phyloP scores from a whole-genome alignment of 495 filamentous ascomycete genomes.

The Hypoxylon fragiforme region DNA sequence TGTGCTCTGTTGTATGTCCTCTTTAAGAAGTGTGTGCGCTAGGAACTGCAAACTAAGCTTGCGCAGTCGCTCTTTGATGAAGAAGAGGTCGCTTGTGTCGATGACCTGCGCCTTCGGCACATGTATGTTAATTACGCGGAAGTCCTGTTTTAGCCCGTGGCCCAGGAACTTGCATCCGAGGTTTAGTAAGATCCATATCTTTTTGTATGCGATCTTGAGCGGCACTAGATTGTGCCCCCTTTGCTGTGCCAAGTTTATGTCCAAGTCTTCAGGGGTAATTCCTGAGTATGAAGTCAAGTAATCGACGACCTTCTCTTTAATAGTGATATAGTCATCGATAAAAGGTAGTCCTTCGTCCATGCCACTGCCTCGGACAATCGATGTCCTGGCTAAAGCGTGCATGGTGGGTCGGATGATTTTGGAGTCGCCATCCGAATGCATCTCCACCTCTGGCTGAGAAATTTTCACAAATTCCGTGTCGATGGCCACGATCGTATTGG shows the following conservation, averaged over 20 bases:
- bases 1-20: slow-evolving; percentile 85
- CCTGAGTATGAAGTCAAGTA: slow-evolving; percentile 93
- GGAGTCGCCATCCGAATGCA: slow-evolving; percentile 85
- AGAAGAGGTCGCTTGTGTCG: slow-evolving; percentile 89
- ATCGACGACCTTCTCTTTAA: slow-evolving; percentile 89
- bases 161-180: slow-evolving; percentile 92
- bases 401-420: slow-evolving; percentile 84
- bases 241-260: slow-evolving; percentile 63
- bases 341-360: slow-evolving; percentile 78
- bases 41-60: slow-evolving; percentile 87
- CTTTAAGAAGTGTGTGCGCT: slow-evolving; percentile 82
- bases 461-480: slow-evolving; percentile 95
- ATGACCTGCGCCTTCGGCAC: slow-evolving; percentile 89
- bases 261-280: slow-evolving; percentile 81
- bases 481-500: slow-evolving; percentile 78
- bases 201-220: slow-evolving; percentile 93
- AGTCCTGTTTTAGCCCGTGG: slow-evolving; percentile 89
- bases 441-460: slow-evolving; percentile 86
- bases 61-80: slow-evolving; percentile 66
- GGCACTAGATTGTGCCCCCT: slow-evolving; percentile 73
- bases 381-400: slow-evolving; percentile 84
- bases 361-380: slow-evolving; percentile 79
- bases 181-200: slow-evolving; percentile 95
- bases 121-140: slow-evolving; percentile 96
- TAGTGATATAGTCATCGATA: slow-evolving; percentile 95